These are phyloP conservation scores for Drechslerella stenobrocha DNA, from an alignment of 2,329 filamentous ascomycete species.

Conservation along the genomic window DNA sequence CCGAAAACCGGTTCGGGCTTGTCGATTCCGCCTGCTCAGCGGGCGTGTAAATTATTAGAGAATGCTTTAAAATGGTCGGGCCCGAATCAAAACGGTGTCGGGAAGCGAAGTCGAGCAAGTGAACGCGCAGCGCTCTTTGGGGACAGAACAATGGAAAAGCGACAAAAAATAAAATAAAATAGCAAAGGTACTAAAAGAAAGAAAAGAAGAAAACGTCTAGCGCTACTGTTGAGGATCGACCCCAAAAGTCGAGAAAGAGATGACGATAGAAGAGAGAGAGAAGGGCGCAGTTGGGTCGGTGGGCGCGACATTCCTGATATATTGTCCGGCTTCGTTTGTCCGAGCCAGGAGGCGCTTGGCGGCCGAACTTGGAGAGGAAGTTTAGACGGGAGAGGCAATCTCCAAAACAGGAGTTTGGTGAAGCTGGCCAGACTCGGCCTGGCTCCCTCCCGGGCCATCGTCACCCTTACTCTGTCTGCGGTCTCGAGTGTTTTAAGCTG, in stretches of 20 bases:
- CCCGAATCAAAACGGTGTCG: conserved; percentile 27
- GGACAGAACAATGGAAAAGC: conserved; percentile 7
- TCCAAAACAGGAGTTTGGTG: background rate
- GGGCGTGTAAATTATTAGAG: background rate
- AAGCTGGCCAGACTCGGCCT: no score
- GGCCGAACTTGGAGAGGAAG: no score
- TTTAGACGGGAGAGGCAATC: conserved; percentile 34
- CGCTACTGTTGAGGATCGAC: conserved; percentile 35
- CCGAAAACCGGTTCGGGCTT: conserved; percentile 31
- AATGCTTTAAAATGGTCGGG: conserved; percentile 14
- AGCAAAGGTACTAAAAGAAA: conserved; percentile 17
- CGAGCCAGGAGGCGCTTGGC: conserved; percentile 37
- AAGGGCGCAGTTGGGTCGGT: conserved; percentile 49
- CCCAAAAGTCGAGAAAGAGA: conserved; percentile 36
- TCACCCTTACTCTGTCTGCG: conserved; percentile 39
- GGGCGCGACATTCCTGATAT: conserved; percentile 44
- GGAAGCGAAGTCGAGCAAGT: conserved; percentile 40
- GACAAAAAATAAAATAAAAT: conserved; percentile 7
- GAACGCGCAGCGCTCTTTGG: conserved; percentile 42
- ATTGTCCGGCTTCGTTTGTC: conserved; percentile 29
- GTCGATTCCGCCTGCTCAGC: conserved; percentile 48
- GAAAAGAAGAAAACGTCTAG: conserved; percentile 27
- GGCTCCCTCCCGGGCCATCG: no score
- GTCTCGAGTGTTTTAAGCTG: conserved; percentile 45
- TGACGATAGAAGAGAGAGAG: conserved; percentile 52